These are phyloP conservation scores for Penicillium diatomitis DNA, from an alignment of 495 filamentous ascomycete species.

Conservation along the genomic window DNA sequence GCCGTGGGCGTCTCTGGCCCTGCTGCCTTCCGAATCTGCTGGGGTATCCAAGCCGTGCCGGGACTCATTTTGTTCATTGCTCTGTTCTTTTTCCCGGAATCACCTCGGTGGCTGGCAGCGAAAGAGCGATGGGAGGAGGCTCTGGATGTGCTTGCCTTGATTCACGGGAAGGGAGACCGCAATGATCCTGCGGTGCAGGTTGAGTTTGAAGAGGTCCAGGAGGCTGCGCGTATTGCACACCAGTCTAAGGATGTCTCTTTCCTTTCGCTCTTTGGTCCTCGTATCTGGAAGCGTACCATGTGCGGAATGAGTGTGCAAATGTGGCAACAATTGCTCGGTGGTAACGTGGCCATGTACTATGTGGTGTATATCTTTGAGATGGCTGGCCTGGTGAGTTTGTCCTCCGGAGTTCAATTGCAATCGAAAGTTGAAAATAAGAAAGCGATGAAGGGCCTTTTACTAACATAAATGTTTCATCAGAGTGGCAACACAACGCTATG, in stretches of 20 bases:
- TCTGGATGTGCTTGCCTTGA: conserved; percentile 54
- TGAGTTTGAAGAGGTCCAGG: conserved; percentile 66
- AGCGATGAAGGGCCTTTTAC: not conserved
- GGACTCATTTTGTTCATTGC: conserved; percentile 53
- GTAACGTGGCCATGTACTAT: conserved; percentile 63
- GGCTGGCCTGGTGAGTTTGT: conserved; percentile 35
- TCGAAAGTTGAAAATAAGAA: too few species aligned
- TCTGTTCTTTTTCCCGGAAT: conserved; percentile 61
- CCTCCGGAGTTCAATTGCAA: too few species aligned
- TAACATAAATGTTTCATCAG: conserved; percentile 8
- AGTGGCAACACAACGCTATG: conserved; percentile 56
- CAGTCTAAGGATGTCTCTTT: conserved; percentile 47
- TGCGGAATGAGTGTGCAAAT: conserved; percentile 58
- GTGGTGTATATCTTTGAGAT: conserved; percentile 66
- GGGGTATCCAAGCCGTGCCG: conserved; percentile 65
- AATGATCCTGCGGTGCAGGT: conserved; percentile 60
- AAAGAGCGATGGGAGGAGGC: conserved; percentile 60
- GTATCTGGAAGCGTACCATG: conserved; percentile 65
- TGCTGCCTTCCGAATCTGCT: conserved; percentile 61
- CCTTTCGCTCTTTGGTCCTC: conserved; percentile 47
- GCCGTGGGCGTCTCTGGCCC: conserved; percentile 40
- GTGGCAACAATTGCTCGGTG: conserved; percentile 62
- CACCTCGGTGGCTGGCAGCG: conserved; percentile 65
- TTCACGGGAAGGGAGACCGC: conserved; percentile 56
- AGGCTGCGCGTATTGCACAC: conserved; percentile 43